Percentiles rank a stretch among this genome's conserved stretches.
phyloP scores from a whole-genome alignment of 805 yeast genomes.

The Wickerhamomyces bisporus region DNA sequence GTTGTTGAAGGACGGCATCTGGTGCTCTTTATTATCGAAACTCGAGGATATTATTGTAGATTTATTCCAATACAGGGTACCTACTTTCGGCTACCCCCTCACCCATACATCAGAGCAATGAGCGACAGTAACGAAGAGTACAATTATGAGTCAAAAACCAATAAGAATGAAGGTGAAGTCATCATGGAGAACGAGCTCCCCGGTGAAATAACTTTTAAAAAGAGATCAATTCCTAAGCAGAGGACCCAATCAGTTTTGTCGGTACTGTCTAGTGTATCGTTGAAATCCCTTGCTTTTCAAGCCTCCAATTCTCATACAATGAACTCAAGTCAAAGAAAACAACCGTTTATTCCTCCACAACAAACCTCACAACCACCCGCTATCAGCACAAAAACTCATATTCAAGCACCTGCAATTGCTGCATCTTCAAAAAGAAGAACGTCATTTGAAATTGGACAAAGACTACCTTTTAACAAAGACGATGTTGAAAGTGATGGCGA shows the following conservation, averaged over 20 bases:
- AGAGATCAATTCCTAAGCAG: conserved; percentile 55
- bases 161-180: conserved; percentile 41
- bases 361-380: conserved; percentile 19
- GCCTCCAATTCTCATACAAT: conserved; percentile 38
- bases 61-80: too few species aligned
- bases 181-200: conserved; percentile 69
- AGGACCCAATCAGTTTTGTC: conserved; percentile 36
- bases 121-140: too few species aligned
- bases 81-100: too few species aligned
- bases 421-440: conserved; percentile 29
- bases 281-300: conserved; percentile 42
- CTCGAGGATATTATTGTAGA: too few species aligned
- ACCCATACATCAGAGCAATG: too few species aligned
- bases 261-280: conserved; percentile 54
- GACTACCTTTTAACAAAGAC: conserved; percentile 31
- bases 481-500: conserved; percentile 22
- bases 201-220: conserved; percentile 55
- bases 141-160: conserved; percentile 37
- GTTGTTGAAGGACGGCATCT: too few species aligned
- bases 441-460: conserved; percentile 26
- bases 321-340: conserved; percentile 11
- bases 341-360: conserved; percentile 11
- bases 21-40: too few species aligned
- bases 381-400: conserved; percentile 29
- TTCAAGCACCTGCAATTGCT: conserved; percentile 37